Evolutionary conservation across 2,329 filamentous ascomycete species (phyloP).

Genomic region (Chrysoporthe deuterocubensis): DNA sequence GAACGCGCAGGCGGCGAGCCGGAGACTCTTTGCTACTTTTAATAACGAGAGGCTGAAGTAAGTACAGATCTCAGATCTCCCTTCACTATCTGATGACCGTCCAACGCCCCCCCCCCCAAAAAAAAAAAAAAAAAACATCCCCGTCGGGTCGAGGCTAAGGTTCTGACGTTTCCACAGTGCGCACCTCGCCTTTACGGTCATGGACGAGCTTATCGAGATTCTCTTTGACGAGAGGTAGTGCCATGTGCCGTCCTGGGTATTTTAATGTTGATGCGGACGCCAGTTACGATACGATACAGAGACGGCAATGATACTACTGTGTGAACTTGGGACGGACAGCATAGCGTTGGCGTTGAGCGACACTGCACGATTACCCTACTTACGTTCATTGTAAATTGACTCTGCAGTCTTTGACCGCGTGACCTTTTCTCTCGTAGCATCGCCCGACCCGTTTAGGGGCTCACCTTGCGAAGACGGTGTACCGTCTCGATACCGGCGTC

Average conservation of each 20-base stretch:
- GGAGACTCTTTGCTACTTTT: slow-evolving; percentile 85
- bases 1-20: slow-evolving; percentile 88
- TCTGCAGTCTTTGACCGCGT: neutral
- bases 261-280: slow-evolving; percentile 2
- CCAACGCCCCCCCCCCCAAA: neutral
- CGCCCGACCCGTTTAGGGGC: too few species aligned
- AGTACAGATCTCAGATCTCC: slow-evolving; percentile 37
- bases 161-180: slow-evolving; percentile 47
- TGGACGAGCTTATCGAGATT: slow-evolving; percentile 71
- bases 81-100: too few species aligned
- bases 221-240: slow-evolving; percentile 56
- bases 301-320: neutral
- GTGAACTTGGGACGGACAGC: slow-evolving; percentile 21
- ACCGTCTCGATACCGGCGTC: neutral
- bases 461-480: neutral
- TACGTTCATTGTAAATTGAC: neutral
- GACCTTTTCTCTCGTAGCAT: neutral
- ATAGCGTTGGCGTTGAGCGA: slow-evolving; percentile 36
- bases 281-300: slow-evolving; percentile 5
- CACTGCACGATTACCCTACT: neutral
- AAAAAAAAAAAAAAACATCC: neutral
- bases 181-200: slow-evolving; percentile 70
- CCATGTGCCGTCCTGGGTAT: neutral
- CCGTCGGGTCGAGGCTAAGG: neutral
- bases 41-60: slow-evolving; percentile 92